Conservation (phyloP, 2,329 filamentous ascomycete species). For the Penicillium sp. region DNA sequence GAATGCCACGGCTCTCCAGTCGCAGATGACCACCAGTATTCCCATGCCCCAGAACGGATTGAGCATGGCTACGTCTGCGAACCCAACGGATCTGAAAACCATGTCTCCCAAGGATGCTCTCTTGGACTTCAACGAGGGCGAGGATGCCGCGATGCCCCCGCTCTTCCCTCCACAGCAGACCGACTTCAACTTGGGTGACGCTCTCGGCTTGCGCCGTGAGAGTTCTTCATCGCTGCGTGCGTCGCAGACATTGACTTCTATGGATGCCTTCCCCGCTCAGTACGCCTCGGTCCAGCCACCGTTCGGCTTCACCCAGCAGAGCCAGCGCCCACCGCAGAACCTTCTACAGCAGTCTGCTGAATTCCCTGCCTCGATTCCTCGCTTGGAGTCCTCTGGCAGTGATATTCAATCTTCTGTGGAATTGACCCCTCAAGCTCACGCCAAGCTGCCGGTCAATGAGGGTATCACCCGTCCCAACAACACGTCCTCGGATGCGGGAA, state of each 20-base stretch:
- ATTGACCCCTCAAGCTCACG: slow-evolving; percentile 37
- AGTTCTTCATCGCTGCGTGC: slow-evolving; percentile 37
- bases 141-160: slow-evolving; percentile 63
- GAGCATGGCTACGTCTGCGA: slow-evolving; percentile 25
- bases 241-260: slow-evolving; percentile 36
- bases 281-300: slow-evolving; percentile 46
- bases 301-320: slow-evolving; percentile 45
- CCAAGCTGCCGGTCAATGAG: slow-evolving; percentile 34
- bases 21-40: slow-evolving; percentile 45
- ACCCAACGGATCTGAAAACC: slow-evolving; percentile 62
- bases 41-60: slow-evolving; percentile 34
- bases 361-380: slow-evolving; percentile 59
- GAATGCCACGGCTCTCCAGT: slow-evolving; percentile 32
- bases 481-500: slow-evolving; percentile 73
- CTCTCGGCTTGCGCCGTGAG: slow-evolving; percentile 38
- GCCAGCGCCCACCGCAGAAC: slow-evolving; percentile 31
- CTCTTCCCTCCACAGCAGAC: slow-evolving; percentile 65
- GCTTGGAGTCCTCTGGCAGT: slow-evolving; percentile 61
- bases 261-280: slow-evolving; percentile 44
- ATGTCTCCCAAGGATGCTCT: slow-evolving; percentile 93
- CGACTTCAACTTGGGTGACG: slow-evolving; percentile 50
- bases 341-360: slow-evolving; percentile 50
- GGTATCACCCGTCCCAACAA: slow-evolving; percentile 56
- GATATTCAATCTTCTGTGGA: slow-evolving; percentile 40
- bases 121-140: slow-evolving; percentile 74